phyloP scores from a whole-genome alignment of 2,329 filamentous ascomycete species.

The Aspergillus awamori region DNA sequence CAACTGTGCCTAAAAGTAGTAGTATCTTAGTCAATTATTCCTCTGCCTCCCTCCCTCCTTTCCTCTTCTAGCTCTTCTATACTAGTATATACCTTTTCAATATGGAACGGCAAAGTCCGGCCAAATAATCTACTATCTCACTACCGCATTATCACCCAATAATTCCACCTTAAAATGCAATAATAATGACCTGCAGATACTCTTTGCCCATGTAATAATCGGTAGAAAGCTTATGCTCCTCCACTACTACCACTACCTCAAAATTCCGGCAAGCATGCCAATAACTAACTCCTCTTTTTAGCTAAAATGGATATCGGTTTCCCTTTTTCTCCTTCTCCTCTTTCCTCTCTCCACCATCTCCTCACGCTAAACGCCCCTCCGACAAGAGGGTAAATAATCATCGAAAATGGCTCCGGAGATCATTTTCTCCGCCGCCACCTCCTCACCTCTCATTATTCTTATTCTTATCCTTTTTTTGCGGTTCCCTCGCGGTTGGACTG shows the following conservation, averaged over 20 bases:
- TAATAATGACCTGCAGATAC: neutral
- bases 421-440: constrained; percentile 9
- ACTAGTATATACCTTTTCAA: neutral
- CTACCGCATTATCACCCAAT: no score
- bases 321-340: neutral
- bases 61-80: neutral
- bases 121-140: neutral
- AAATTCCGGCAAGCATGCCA: neutral
- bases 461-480: neutral
- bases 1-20: neutral
- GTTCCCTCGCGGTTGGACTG: neutral
- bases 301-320: neutral
- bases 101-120: neutral
- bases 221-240: constrained; percentile 4
- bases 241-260: neutral
- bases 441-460: neutral
- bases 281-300: neutral
- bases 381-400: neutral
- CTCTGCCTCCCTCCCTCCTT: neutral
- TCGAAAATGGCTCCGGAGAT: neutral
- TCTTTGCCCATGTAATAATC: neutral
- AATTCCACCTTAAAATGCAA: no score
- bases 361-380: constrained; percentile 6
- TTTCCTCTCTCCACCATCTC: neutral
- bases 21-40: no score